Evolutionary conservation across 2,329 filamentous ascomycete genomes (phyloP).

Genomic region (Pezicula carpinea): DNA sequence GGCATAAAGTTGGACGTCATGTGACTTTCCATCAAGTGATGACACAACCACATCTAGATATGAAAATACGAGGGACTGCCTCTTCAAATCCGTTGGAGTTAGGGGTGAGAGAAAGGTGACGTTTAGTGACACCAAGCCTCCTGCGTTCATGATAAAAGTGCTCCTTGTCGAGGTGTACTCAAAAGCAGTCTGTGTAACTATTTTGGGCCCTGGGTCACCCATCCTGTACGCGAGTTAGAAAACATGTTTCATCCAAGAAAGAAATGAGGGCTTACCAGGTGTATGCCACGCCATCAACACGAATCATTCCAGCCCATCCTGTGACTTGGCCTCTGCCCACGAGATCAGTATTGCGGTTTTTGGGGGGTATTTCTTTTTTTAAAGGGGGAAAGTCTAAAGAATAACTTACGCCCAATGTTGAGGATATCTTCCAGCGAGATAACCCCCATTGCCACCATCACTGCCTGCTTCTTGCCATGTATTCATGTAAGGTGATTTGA

Average conservation of each 20-base stretch:
- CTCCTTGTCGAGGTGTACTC: slow-evolving; percentile 70
- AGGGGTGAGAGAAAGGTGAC: slow-evolving; percentile 69
- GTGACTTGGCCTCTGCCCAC: slow-evolving; percentile 44
- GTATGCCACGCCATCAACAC: slow-evolving; percentile 59
- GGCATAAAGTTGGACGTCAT: slow-evolving; percentile 66
- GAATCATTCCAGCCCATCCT: slow-evolving; percentile 66
- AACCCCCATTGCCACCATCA: slow-evolving; percentile 58
- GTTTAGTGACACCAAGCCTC: slow-evolving; percentile 55
- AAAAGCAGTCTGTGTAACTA: slow-evolving; percentile 57
- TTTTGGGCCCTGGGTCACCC: slow-evolving; percentile 46
- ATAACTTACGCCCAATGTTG: slow-evolving; percentile 62
- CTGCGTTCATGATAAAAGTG: slow-evolving; percentile 64
- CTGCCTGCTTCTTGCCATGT: slow-evolving; percentile 62
- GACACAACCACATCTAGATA: slow-evolving; percentile 62
- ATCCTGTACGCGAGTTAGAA: slow-evolving; percentile 35
- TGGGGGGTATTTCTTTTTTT: not conserved
- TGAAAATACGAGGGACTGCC: slow-evolving; percentile 66
- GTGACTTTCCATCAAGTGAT: slow-evolving; percentile 56
- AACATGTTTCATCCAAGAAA: too few species aligned
- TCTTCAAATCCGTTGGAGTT: slow-evolving; percentile 58
- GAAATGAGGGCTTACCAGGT: slow-evolving; percentile 39
- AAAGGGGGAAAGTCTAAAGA: not conserved
- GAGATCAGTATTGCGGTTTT: slow-evolving; percentile 1
- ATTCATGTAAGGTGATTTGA: slow-evolving; percentile 71
- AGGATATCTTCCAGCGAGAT: slow-evolving; percentile 66